A percentile compares a stretch with the other conserved stretches of the same genome.
phyloP scores from a whole-genome alignment of 768 basidiomycete species.

The Pisolithus microcarpus region DNA sequence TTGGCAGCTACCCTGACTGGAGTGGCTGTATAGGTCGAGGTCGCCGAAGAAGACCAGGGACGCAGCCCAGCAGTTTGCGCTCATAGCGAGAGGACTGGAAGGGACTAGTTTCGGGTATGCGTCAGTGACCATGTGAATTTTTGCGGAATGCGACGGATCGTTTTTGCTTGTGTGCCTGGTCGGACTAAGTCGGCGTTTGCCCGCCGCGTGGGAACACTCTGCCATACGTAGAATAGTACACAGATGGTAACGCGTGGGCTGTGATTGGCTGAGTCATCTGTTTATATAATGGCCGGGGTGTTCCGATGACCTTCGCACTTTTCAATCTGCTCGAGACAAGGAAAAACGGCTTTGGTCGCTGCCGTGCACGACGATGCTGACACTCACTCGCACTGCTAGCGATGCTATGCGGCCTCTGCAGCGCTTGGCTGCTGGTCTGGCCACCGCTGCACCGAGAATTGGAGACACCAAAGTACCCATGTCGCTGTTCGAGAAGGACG shows the following conservation, averaged over 20 bases:
- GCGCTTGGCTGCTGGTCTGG: conserved; percentile 63
- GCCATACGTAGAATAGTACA: background rate
- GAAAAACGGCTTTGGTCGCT: conserved; percentile 6
- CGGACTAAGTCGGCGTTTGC: background rate
- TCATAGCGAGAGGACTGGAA: conserved; percentile 78
- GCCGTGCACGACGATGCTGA: conserved; percentile 51
- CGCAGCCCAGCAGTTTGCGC: conserved; percentile 80
- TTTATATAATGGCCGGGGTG: conserved; percentile 16
- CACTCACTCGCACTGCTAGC: conserved; percentile 47
- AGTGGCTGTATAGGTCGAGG: conserved; percentile 44
- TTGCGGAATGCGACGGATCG: too few species aligned
- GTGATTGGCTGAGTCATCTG: conserved; percentile 16
- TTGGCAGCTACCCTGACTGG: background rate
- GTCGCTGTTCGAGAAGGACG: conserved; percentile 76
- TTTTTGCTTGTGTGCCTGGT: background rate
- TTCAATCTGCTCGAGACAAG: conserved; percentile 5
- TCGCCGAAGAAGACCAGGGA: conserved; percentile 70
- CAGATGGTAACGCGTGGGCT: conserved; percentile 9
- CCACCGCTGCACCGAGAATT: conserved; percentile 72
- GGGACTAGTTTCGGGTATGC: conserved; percentile 84
- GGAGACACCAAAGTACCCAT: conserved; percentile 87
- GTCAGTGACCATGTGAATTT: conserved; percentile 45
- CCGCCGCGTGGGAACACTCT: background rate
- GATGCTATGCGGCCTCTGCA: conserved; percentile 46
- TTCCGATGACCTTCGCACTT: conserved; percentile 6